phyloP scores from a whole-genome alignment of 1,139 yeast species.

The Protomyces lactucae-debilis region DNA sequence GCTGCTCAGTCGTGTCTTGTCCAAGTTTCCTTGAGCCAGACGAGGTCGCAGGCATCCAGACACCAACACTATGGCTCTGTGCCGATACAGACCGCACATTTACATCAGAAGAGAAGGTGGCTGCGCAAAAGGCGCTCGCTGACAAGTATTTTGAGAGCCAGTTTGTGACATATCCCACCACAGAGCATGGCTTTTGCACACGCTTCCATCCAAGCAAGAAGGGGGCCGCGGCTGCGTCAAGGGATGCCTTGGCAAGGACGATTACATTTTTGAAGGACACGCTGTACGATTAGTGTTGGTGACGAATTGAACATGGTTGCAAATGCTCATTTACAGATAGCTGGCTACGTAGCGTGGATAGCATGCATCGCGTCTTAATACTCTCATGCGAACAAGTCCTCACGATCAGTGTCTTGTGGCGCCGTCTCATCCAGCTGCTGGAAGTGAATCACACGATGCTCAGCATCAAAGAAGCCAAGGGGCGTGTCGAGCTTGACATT shows the following conservation, averaged over 20 bases:
- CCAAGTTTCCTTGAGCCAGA: slow-evolving; percentile 22
- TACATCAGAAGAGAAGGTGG: slow-evolving; percentile 18
- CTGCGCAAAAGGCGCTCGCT: slow-evolving; percentile 14
- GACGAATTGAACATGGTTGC: not conserved
- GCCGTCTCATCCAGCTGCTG: slow-evolving; percentile 35
- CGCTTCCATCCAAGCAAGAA: slow-evolving; percentile 23
- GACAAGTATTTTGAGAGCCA: slow-evolving; percentile 20
- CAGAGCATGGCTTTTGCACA: slow-evolving; percentile 26
- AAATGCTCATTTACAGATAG: not conserved
- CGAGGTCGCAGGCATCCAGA: slow-evolving; percentile 17
- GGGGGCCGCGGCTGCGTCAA: slow-evolving; percentile 24
- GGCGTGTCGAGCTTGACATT: slow-evolving; percentile 74
- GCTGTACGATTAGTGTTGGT: slow-evolving; percentile 4
- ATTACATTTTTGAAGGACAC: slow-evolving; percentile 16
- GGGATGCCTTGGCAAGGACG: slow-evolving; percentile 15
- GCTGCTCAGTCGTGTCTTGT: slow-evolving; percentile 24
- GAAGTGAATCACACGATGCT: slow-evolving; percentile 87
- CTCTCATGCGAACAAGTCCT: slow-evolving; percentile 15
- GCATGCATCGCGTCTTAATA: not conserved
- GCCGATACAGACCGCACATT: slow-evolving; percentile 24
- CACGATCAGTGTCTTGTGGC: slow-evolving; percentile 24
- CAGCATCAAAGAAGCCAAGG: slow-evolving; percentile 70
- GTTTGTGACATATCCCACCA: slow-evolving; percentile 21
- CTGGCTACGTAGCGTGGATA: not conserved
- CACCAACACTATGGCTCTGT: slow-evolving; percentile 25